phyloP scores from a whole-genome alignment of 2,329 filamentous ascomycete species.

The Penicillium hordei region DNA sequence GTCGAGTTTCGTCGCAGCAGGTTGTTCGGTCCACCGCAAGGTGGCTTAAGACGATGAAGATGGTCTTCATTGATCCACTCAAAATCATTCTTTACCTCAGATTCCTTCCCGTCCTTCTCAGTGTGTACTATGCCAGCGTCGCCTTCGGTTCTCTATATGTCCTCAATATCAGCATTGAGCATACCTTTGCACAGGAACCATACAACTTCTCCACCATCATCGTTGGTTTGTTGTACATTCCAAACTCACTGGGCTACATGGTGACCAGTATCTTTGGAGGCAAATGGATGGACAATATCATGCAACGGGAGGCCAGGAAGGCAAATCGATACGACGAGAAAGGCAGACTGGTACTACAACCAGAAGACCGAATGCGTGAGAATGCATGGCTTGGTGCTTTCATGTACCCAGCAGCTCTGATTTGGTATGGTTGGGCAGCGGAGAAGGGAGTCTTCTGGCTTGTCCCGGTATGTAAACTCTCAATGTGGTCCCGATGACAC shows the following conservation, averaged over 20 bases:
- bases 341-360: constrained; percentile 66
- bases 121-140: constrained; percentile 71
- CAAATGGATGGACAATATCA: constrained; percentile 76
- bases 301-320: constrained; percentile 71
- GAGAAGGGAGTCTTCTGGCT: constrained; percentile 64
- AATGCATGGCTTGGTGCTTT: constrained; percentile 75
- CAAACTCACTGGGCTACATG: constrained; percentile 71
- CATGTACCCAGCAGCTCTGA: constrained; percentile 67
- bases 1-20: constrained; percentile 61
- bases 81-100: constrained; percentile 69
- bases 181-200: constrained; percentile 64
- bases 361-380: constrained; percentile 79
- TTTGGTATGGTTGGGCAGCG: constrained; percentile 76
- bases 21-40: constrained; percentile 60
- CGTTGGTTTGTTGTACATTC: constrained; percentile 75
- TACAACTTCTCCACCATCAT: constrained; percentile 69
- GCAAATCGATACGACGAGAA: constrained; percentile 67
- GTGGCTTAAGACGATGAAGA: constrained; percentile 55
- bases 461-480: constrained; percentile 48
- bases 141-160: constrained; percentile 75
- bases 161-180: constrained; percentile 73
- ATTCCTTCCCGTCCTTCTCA: constrained; percentile 71
- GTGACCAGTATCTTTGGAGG: constrained; percentile 68
- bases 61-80: constrained; percentile 70
- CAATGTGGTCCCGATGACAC: background rate